Percentiles rank a stretch among this genome's conserved stretches.
Conservation (phyloP, 1,139 yeast genomes). For the Zygosaccharomyces sapae region DNA sequence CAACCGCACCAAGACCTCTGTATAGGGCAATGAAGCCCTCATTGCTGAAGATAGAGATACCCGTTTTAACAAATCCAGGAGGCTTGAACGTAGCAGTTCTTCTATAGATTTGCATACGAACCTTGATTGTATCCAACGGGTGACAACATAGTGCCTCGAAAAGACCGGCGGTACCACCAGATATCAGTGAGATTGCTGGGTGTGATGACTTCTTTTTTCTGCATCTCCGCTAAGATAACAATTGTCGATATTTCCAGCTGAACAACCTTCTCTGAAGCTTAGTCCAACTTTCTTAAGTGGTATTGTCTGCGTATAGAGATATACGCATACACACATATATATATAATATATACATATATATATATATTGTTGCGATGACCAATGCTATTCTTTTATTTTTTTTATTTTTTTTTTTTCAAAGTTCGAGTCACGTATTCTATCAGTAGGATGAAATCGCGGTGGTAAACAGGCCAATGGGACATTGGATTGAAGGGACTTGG, state of each 20-base stretch:
- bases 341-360: neutral
- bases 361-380: neutral
- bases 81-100: constrained; percentile 54
- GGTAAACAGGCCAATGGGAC: constrained; percentile 1
- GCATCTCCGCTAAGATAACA: constrained; percentile 5
- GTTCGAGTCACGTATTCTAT: neutral
- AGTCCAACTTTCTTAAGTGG: too few relatives aligned
- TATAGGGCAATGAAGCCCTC: constrained; percentile 85
- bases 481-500: constrained; percentile 1
- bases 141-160: constrained; percentile 96
- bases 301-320: too few relatives aligned
- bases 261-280: too few relatives aligned
- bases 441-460: neutral
- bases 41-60: constrained; percentile 67
- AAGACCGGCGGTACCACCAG: constrained; percentile 97
- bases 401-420: neutral
- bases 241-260: too few relatives aligned
- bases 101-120: constrained; percentile 86
- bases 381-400: neutral
- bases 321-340: neutral
- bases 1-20: constrained; percentile 96
- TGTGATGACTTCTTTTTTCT: constrained; percentile 36
- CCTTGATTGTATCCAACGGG: constrained; percentile 92
- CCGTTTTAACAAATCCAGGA: constrained; percentile 84
- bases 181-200: constrained; percentile 72